Base-by-base conservation (phyloP, 345 rosid genomes). In the Jatropha curcas region DNA sequence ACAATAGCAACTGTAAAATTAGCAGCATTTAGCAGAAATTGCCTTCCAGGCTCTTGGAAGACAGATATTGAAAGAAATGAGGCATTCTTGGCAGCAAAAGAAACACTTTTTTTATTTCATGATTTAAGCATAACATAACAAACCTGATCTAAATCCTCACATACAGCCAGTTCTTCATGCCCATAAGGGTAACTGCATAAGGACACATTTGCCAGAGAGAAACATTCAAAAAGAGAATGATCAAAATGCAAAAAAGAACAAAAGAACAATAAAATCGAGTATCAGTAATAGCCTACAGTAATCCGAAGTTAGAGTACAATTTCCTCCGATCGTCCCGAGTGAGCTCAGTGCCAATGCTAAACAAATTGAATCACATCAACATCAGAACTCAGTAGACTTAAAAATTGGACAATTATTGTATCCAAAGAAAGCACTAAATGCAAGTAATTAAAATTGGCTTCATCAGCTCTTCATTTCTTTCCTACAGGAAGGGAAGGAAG, bases 341-440 rank as follows among this genome's bases (percentile, higher is more conserved):
- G 28, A 95, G 99, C 87, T 95, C 99, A 65, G 99, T 95, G 68
- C 99, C 99, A 74, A 95, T 92, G 83, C 99, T 95, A 87, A 80
- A 80, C 59, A 69, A 50, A 2, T 28, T 4, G 56, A 71, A 77
- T 33, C 35, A 17, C n/a, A 71, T 31, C 6, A 24, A 52, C 12
- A 51, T 75, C 41, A 74, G 67, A 24, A n/a, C n/a, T n/a, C n/a
- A n/a, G n/a, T n/a, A 53, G 13, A n/a, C 56, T 5, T 5, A 27
- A 55, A 30, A 56, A 41, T 39, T 37, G 53, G 68, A 53, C 1
- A 5, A 35, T 51, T 31, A 28, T 35, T 46, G 24, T 13, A 51
- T 34, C 28, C 19, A 35, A 9, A 5, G 8, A 33, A 1, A 28
- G 45, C 14, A 14, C n/a, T 20, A 33, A 50, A 7, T n/a, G 4